Evolutionary conservation across 2,329 filamentous ascomycete genomes (phyloP).

Genomic region (Curvularia hawaiiensis): DNA sequence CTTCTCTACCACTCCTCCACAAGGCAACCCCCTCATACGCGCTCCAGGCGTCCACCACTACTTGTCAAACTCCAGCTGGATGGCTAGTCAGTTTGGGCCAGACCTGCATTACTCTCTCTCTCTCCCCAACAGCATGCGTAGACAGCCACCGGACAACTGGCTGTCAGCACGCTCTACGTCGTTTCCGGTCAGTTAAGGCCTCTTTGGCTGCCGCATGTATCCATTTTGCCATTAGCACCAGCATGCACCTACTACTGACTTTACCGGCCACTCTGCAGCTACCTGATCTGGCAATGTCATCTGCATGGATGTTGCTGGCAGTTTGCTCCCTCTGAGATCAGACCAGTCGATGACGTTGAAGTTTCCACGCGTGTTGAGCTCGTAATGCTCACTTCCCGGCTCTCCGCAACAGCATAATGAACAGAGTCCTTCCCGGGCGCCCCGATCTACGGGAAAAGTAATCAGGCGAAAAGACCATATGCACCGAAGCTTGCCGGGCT

Average conservation of each 20-base stretch:
- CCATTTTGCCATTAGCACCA: not conserved
- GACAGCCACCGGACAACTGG: not conserved
- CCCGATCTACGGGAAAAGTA: not conserved
- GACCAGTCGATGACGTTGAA: conserved; percentile 1
- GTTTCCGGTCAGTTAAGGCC: not conserved
- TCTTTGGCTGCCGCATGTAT: too few relatives aligned
- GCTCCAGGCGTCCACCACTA: conserved; percentile 2
- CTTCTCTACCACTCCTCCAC: conserved; percentile 8
- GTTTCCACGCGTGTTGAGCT: not conserved
- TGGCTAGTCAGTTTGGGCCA: not conserved
- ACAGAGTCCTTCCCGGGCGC: not conserved
- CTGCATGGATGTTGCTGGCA: conserved; percentile 1
- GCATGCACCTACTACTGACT: not conserved
- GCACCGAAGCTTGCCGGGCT: not conserved
- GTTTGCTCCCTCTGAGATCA: not conserved
- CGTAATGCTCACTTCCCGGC: conserved; percentile 12
- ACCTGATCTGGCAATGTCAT: not conserved
- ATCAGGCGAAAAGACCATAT: not conserved
- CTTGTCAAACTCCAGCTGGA: conserved; percentile 2
- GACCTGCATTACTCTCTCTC: not conserved
- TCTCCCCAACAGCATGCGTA: not conserved
- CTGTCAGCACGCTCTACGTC: not conserved
- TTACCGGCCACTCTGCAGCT: not conserved
- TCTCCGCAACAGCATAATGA: conserved; percentile 7
- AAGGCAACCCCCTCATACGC: not conserved